Evolutionary conservation across 2,329 filamentous ascomycete species (phyloP), one percentile per base, ranked within the genome.

Genomic region (Sporothrix dimorphospora): DNA sequence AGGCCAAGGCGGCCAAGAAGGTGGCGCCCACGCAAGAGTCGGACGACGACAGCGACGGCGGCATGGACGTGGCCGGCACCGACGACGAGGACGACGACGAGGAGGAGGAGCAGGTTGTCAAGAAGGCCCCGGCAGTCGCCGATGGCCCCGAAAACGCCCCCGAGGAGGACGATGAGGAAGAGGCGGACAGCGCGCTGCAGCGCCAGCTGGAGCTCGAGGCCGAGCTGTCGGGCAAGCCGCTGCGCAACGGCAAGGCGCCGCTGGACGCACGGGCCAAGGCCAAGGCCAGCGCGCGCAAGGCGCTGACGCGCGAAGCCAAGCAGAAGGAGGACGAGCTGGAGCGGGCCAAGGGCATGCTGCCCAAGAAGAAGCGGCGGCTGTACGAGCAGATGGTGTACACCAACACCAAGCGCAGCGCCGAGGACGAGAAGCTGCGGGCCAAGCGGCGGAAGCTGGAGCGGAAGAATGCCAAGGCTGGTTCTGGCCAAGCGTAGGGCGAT

Each of bases 371-470:
- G 90, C 88, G 96, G 78, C 98, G 98, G 90, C 85, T 98, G 78
- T 92, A 95, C 76, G 96, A 98, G 86, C 96, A 98, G 85, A 99
- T 99, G 93, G 87, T 94, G 79, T 97, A 97, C 83, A 94, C 90
- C 74, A 97, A 98, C 83, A 94, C 91, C 83, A 94, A 96, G 87
- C 93, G 94, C 86, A 95, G 95, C 76, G 92, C 90, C 34, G 94
- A 97, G 84, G 93, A 95, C 65, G 92, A 95, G 85, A 92, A 91
- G 83, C 84, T 99, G 80, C 88, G 94, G 77, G 88, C 87, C 72
- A 99, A 99, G 91, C 90, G 93, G 82, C 92, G 96, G 83, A 97
- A 90, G 87, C 82, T 98, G 74, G 96, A 98, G 83, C 94, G 85
- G 81, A 81, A 86, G 80, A 81, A 82, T 80, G 81, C 79, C 72